Evolutionary conservation across 1,284 basidiomycete genomes (phyloP).

Genomic region (Inonotus obliquus): DNA sequence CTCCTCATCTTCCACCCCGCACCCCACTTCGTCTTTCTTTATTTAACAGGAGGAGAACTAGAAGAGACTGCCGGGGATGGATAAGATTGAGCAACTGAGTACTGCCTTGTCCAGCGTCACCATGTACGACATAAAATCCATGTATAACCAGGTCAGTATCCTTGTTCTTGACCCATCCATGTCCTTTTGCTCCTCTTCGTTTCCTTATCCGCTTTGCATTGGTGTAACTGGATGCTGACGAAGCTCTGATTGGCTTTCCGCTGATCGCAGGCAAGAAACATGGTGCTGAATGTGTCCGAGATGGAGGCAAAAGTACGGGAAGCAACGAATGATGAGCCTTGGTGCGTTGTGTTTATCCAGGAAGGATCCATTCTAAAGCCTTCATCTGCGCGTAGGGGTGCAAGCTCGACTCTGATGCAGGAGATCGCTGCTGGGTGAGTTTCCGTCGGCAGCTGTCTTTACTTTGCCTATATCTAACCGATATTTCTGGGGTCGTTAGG

Average conservation of each 20-base stretch:
- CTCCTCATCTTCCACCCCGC: too few relatives aligned
- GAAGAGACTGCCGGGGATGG: too few relatives aligned
- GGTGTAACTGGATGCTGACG: neutral
- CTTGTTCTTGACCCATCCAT: neutral
- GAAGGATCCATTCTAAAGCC: neutral
- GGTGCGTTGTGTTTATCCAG: conserved; percentile 50
- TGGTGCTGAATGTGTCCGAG: conserved; percentile 93
- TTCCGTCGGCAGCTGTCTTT: neutral
- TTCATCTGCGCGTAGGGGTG: conserved; percentile 67
- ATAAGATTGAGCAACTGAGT: conserved; percentile 57
- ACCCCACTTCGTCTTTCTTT: too few relatives aligned
- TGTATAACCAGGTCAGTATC: conserved; percentile 81
- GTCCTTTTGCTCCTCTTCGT: too few relatives aligned
- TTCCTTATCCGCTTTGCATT: neutral
- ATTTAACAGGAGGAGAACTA: too few relatives aligned
- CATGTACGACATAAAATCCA: conserved; percentile 89
- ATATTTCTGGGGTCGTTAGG: conserved; percentile 39
- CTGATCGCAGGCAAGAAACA: conserved; percentile 67
- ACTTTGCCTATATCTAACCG: neutral
- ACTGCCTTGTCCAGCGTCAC: conserved; percentile 70
- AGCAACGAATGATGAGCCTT: conserved; percentile 97
- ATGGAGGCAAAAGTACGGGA: conserved; percentile 97
- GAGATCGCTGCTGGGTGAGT: conserved; percentile 94
- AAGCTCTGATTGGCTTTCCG: neutral
- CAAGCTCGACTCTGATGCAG: conserved; percentile 97